Percentiles rank a stretch among this genome's conserved stretches.
Evolutionary conservation across 192 early-diverging fungal species (phyloP).

Genomic region (Entrophospora sp.): DNA sequence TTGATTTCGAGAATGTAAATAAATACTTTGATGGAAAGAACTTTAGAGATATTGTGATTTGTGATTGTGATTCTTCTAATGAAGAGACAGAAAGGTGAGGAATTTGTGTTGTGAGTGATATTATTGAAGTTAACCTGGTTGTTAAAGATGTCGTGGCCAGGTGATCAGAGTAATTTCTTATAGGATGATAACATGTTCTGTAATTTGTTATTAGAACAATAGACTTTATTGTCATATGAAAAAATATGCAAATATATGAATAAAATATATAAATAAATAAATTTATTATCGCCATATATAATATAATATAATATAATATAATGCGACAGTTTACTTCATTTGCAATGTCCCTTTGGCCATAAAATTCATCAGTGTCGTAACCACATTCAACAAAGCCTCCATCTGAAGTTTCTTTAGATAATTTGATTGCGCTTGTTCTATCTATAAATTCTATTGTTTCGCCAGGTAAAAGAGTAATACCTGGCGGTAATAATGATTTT

Average conservation of each 20-base stretch:
- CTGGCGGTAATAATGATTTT: slow-evolving; percentile 12
- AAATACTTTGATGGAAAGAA: slow-evolving; percentile 20
- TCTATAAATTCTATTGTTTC: slow-evolving; percentile 7
- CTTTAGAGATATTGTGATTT: slow-evolving; percentile 15
- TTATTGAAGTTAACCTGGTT: background rate
- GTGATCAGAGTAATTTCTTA: too few species aligned
- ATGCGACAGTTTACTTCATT: slow-evolving; percentile 19
- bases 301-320: background rate
- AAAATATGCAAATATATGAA: background rate
- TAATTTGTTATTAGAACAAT: slow-evolving; percentile 16
- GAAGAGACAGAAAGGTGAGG: slow-evolving; percentile 13
- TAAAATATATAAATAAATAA: background rate
- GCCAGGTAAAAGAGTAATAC: slow-evolving; percentile 6
- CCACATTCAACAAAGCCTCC: slow-evolving; percentile 11
- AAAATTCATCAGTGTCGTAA: background rate
- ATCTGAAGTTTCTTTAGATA: slow-evolving; percentile 13
- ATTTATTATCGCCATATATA: background rate
- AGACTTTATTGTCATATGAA: background rate
- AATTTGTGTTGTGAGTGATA: background rate
- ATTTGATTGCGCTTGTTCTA: slow-evolving; percentile 7
- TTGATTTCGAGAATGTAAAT: slow-evolving; percentile 19
- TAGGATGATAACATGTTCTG: slow-evolving; percentile 16
- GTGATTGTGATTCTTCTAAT: slow-evolving; percentile 5
- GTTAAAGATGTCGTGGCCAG: background rate
- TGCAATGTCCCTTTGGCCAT: background rate